Evolutionary conservation across 1,139 yeast genomes (phyloP).

Genomic region (Yamadazyma jaroonii): DNA sequence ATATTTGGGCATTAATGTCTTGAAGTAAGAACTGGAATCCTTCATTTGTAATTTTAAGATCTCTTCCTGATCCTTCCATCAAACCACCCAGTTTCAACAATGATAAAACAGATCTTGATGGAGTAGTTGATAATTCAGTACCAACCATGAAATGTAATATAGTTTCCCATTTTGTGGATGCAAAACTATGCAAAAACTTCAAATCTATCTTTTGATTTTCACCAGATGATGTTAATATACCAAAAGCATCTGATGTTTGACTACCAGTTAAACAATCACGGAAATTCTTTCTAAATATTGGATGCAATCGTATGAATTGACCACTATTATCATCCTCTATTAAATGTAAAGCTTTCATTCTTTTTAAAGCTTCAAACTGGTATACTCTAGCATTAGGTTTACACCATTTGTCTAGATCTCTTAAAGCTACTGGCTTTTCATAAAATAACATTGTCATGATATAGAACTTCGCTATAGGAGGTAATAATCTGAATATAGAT

Average conservation of each 20-base stretch:
- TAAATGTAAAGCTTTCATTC: constrained; percentile 73
- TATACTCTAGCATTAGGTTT: constrained; percentile 51
- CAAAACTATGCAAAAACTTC: constrained; percentile 72
- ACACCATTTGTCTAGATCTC: constrained; percentile 76
- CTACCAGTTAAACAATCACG: constrained; percentile 85
- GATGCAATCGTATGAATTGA: constrained; percentile 59
- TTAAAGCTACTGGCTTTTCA: constrained; percentile 66
- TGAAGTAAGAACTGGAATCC: constrained; percentile 94
- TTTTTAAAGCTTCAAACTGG: constrained; percentile 75
- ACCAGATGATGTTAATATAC: constrained; percentile 30
- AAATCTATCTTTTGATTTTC: constrained; percentile 53
- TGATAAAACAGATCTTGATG: constrained; percentile 67
- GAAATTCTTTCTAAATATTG: constrained; percentile 71
- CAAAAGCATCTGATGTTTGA: constrained; percentile 46
- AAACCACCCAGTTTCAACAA: constrained; percentile 73
- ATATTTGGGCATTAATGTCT: constrained; percentile 90
- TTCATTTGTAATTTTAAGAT: constrained; percentile 73
- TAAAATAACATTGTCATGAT: constrained; percentile 85
- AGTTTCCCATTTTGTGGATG: constrained; percentile 88
- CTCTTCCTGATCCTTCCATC: constrained; percentile 61
- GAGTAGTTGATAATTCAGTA: constrained; percentile 62
- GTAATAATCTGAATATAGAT: constrained; percentile 83
- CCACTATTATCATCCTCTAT: constrained; percentile 63
- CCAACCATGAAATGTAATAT: constrained; percentile 98
- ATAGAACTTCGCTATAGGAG: constrained; percentile 85